Evolutionary conservation across 345 rosid species (phyloP).

Genomic region (Abelmoschus esculentus): DNA sequence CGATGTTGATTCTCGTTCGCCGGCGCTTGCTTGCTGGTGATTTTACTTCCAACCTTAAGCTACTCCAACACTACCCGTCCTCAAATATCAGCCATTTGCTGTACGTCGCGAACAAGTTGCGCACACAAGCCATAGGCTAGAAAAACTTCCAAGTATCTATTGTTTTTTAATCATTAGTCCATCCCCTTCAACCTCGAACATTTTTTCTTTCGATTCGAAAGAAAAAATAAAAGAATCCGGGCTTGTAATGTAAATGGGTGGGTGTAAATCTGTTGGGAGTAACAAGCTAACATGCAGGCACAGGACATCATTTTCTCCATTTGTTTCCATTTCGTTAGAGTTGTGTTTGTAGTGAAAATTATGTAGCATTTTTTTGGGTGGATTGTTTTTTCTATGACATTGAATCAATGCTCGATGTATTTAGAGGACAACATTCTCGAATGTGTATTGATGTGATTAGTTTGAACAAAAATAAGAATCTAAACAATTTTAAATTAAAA

Average conservation of each 20-base stretch:
- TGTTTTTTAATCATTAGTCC: neutral
- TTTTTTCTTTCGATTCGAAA: neutral
- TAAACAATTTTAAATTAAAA: too few species aligned
- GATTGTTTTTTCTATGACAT: neutral
- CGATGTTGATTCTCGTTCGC: conserved; percentile 81
- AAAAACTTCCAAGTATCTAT: neutral
- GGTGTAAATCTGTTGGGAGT: conserved; percentile 4
- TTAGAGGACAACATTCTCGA: too few species aligned
- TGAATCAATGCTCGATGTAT: too few species aligned
- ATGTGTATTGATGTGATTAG: too few species aligned
- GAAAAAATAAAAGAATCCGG: neutral
- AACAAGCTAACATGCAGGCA: conserved; percentile 8
- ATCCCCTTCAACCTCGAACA: neutral
- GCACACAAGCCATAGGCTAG: conserved; percentile 30
- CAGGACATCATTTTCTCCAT: neutral
- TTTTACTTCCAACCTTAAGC: conserved; percentile 61
- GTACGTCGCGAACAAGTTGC: conserved; percentile 87
- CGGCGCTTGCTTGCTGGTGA: conserved; percentile 83
- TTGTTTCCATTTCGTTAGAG: neutral
- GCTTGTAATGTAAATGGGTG: conserved; percentile 17
- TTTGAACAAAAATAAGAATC: too few species aligned
- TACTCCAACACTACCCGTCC: conserved; percentile 60
- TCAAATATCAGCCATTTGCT: conserved; percentile 73
- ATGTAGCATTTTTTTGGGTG: neutral
- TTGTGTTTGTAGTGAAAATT: neutral